Evolutionary conservation across 2,329 filamentous ascomycete species (phyloP).

Genomic region (Alternaria ventricosa): DNA sequence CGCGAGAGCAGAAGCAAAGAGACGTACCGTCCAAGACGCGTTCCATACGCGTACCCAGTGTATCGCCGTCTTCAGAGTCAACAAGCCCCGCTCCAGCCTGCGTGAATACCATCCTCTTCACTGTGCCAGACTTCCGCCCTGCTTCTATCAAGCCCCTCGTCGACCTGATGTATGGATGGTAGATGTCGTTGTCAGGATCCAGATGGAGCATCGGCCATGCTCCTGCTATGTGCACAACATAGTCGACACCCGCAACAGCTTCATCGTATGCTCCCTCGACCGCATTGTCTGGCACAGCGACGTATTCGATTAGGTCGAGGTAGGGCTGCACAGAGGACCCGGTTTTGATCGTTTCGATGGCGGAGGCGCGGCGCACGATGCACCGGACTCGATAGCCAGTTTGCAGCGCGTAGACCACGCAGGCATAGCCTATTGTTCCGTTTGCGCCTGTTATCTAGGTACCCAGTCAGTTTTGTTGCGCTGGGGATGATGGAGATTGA

Average conservation of each 20-base stretch:
- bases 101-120: conserved; percentile 41
- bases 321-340: conserved; percentile 37
- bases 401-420: conserved; percentile 33
- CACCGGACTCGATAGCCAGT: conserved; percentile 42
- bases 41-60: conserved; percentile 37
- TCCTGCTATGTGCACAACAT: conserved; percentile 43
- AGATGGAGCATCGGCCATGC: conserved; percentile 42
- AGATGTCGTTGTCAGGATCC: conserved; percentile 44
- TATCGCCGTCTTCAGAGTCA: conserved; percentile 41
- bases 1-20: not conserved
- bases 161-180: conserved; percentile 40
- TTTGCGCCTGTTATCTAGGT: conserved; percentile 45
- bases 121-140: conserved; percentile 30
- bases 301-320: conserved; percentile 28
- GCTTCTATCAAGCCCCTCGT: conserved; percentile 39
- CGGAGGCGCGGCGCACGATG: conserved; percentile 38
- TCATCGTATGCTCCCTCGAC: conserved; percentile 34
- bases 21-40: conserved; percentile 28
- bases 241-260: conserved; percentile 30
- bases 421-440: conserved; percentile 44
- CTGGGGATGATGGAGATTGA: not conserved
- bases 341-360: conserved; percentile 29
- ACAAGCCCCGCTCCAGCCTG: conserved; percentile 44
- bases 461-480: not conserved
- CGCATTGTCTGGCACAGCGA: conserved; percentile 40